Percentiles rank a stretch among this genome's conserved stretches.
These are phyloP conservation scores for Ogataea trehaloabstinens DNA, from an alignment of 805 yeast species.

Conservation along the genomic window DNA sequence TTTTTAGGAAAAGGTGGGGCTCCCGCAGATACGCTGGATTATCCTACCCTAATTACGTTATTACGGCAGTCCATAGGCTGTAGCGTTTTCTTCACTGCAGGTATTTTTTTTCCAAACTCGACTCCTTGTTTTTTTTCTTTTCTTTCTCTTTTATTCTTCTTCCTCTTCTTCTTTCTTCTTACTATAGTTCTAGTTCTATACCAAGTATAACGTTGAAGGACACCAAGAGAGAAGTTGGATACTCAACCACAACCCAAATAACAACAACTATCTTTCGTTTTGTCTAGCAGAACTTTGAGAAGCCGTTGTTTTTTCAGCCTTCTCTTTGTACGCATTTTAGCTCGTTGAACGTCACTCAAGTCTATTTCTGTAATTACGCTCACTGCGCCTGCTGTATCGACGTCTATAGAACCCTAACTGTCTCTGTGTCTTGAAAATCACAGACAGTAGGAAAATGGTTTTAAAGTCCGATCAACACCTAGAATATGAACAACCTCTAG, in stretches of 20 bases:
- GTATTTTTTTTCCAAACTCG: constrained; percentile 1
- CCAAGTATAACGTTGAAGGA: not conserved
- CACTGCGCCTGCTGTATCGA: not conserved
- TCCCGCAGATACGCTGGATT: not conserved
- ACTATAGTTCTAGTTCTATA: not conserved
- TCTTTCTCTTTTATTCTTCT: not conserved
- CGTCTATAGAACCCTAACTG: no score
- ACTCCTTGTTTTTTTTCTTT: not conserved
- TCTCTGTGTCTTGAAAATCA: not conserved
- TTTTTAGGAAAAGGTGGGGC: constrained; percentile 3
- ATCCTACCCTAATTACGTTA: not conserved
- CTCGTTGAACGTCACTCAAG: no score
- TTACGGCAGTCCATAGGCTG: constrained; percentile 1
- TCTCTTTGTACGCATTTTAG: not conserved
- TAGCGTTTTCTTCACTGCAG: not conserved
- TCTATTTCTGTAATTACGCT: not conserved
- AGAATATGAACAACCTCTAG: constrained; percentile 22
- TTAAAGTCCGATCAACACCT: constrained; percentile 29
- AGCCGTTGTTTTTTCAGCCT: constrained; percentile 1
- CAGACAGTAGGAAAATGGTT: constrained; percentile 17
- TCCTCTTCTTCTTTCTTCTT: not conserved
- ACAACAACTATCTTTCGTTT: not conserved
- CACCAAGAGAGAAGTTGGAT: constrained; percentile 2
- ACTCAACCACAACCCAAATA: not conserved
- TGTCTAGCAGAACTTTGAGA: not conserved